Percentiles rank a stretch among this genome's conserved stretches.
phyloP scores from a whole-genome alignment of 2,329 filamentous ascomycete species.

The Phialophora tarda region DNA sequence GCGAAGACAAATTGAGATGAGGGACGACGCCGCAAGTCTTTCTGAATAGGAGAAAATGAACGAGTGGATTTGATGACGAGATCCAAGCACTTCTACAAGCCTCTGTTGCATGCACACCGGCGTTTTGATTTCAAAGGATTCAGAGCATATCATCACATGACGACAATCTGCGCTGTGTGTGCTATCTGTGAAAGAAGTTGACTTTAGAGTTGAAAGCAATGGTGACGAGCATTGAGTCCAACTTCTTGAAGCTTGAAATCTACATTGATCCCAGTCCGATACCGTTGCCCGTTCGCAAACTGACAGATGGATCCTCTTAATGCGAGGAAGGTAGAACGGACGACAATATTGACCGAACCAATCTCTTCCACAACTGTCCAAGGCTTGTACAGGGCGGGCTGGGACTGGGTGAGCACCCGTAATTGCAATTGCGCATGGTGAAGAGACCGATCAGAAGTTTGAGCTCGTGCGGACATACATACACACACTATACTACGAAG shows the following conservation, averaged over 20 bases:
- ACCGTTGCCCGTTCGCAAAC: not conserved
- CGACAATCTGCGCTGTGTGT: not conserved
- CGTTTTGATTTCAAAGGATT: not conserved
- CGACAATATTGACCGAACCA: not conserved
- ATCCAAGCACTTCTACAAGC: not conserved
- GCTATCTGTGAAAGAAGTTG: not conserved
- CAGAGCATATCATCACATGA: not conserved
- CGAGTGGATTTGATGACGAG: not conserved
- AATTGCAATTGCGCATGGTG: not conserved
- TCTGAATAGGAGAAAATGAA: not conserved
- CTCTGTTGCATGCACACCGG: not conserved
- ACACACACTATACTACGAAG: too few relatives aligned
- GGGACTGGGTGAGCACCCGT: not conserved
- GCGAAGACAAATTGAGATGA: not conserved
- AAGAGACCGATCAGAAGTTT: too few relatives aligned
- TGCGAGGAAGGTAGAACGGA: not conserved
- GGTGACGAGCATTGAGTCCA: not conserved
- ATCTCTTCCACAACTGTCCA: not conserved
- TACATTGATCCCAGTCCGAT: not conserved
- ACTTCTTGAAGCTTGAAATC: not conserved
- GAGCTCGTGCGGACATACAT: too few relatives aligned
- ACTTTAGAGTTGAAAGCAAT: not conserved
- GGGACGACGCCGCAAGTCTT: not conserved
- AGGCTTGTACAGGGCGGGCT: not conserved
- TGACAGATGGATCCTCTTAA: not conserved